These are phyloP conservation scores for Moniliella sp. DNA, from an alignment of 1,284 basidiomycete species.

Conservation along the genomic window DNA sequence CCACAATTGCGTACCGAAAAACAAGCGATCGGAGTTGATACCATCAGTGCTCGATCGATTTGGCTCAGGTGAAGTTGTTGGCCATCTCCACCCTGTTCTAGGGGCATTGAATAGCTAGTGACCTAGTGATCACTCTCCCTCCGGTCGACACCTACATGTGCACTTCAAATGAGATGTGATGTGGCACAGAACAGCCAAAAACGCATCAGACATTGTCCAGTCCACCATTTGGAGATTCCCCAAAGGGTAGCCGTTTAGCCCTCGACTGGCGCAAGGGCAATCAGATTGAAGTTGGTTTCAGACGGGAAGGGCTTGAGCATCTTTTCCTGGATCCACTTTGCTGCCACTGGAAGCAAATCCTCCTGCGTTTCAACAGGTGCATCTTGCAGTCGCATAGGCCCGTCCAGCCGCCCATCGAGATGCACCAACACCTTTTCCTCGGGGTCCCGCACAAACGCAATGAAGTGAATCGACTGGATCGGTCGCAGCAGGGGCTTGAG, in stretches of 20 bases:
- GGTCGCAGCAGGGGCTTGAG: slow-evolving; percentile 18
- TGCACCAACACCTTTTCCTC: slow-evolving; percentile 16
- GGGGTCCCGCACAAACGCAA: slow-evolving; percentile 23
- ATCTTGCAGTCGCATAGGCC: slow-evolving; percentile 16
- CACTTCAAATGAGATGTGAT: too few species aligned
- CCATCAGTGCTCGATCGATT: too few species aligned
- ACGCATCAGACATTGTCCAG: too few species aligned
- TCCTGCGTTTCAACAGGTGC: slow-evolving; percentile 8
- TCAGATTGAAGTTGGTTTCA: slow-evolving; percentile 26
- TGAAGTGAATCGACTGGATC: slow-evolving; percentile 30
- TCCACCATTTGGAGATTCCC: too few species aligned
- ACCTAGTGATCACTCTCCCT: too few species aligned
- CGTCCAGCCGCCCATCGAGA: slow-evolving; percentile 24
- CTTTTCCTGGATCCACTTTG: slow-evolving; percentile 16
- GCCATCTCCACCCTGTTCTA: too few species aligned
- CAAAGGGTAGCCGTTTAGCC: background rate
- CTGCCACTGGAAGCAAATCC: slow-evolving; percentile 9
- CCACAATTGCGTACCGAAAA: too few species aligned
- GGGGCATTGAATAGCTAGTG: too few species aligned
- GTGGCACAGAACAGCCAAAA: too few species aligned
- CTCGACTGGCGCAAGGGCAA: slow-evolving; percentile 11
- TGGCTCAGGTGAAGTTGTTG: too few species aligned
- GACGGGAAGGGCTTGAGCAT: slow-evolving; percentile 9
- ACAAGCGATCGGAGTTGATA: too few species aligned
- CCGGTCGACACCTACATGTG: too few species aligned